phyloP scores from a whole-genome alignment of 2,329 filamentous ascomycete species.

The Cladorrhinum sp. region DNA sequence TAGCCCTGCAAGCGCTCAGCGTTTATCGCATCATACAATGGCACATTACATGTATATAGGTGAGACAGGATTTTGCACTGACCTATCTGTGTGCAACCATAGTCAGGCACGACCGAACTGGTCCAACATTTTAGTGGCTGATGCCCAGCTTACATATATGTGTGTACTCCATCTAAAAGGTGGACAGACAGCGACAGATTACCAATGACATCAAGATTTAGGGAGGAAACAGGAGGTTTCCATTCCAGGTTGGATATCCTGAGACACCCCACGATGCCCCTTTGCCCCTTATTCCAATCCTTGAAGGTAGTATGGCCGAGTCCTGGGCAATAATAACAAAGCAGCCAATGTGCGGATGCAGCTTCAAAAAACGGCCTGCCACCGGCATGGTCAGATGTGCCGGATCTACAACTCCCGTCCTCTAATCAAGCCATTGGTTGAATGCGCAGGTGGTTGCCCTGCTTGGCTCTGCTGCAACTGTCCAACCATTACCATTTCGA shows the following conservation, averaged over 20 bases:
- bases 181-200: too few species aligned
- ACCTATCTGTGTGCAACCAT: not conserved
- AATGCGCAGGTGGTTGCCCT: not conserved
- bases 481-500: not conserved
- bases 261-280: not conserved
- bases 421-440: not conserved
- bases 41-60: too few species aligned
- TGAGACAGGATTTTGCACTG: not conserved
- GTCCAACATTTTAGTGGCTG: not conserved
- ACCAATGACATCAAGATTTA: not conserved
- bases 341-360: not conserved
- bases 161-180: too few species aligned
- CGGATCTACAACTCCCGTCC: not conserved
- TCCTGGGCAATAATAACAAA: not conserved
- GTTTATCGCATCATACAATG: not conserved
- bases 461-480: not conserved
- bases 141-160: not conserved
- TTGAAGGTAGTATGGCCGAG: not conserved
- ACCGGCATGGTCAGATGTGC: not conserved
- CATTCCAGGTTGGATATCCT: not conserved
- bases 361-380: not conserved
- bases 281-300: not conserved
- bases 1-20: not conserved
- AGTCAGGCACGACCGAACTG: not conserved
- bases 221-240: not conserved